Evolutionary conservation across 2,329 filamentous ascomycete genomes (phyloP), one percentile per base, ranked within the genome.

Genomic region (Exophiala sp.): DNA sequence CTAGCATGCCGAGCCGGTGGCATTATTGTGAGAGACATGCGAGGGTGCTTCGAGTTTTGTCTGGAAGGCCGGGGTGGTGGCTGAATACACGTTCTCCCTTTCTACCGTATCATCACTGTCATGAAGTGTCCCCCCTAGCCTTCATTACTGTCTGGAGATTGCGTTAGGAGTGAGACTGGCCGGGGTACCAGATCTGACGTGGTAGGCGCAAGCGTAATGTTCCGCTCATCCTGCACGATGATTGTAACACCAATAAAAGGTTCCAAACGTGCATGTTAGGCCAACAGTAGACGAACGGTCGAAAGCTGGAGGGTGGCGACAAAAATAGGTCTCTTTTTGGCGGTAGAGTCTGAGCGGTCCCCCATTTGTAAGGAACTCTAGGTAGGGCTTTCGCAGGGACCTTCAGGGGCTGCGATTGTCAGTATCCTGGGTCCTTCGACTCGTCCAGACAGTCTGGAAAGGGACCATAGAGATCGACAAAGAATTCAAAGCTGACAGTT

Each of bases 261-360:
- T 34, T 7, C 11, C 29, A 11, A 35, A 37, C n/a, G 13, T 3
- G 6, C 19, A n/a, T n/a, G n/a, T 37, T 19, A 19, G 38, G 14
- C 23, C 34, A 16, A 27, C 44, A 21, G 34, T 30, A 19, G n/a
- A 2, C 37, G 37, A 4, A 43, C 14, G 16, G 22, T 27, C 40
- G 16, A 42, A 50, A 29, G 50, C 34, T 27, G 34, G 43, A 41
- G 49, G 52, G 49, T 52, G 52, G 49, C 50, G 54, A 56, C 47
- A 56, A 49, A 51, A 53, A 56, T 56, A 56, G 50, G 46, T 39
- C 34, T 34, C 46, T 42, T 32, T 35, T 35, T 16, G 23, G 32
- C 7, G 7, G 34, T 16, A 16, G 14, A 37, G 34, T 4, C 34
- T 18, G 34, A 37, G 34, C 11, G 11, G 19, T 41, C 13, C 19